Base-by-base conservation (phyloP, 345 rosid species). In the Camelina sativa region DNA sequence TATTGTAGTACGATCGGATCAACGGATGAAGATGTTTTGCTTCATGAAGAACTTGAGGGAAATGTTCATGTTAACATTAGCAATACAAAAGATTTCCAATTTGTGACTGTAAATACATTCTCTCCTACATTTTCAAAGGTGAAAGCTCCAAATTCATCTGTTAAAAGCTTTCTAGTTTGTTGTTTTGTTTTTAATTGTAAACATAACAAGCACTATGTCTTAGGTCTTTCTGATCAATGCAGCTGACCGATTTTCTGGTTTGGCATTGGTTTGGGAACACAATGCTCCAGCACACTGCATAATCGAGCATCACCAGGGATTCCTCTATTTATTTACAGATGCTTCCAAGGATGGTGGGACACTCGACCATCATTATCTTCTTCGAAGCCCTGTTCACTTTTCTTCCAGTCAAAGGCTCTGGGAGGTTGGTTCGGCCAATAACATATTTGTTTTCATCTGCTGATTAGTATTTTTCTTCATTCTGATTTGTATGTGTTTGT, bases 171-270 rank as follows among this genome's bases (percentile, higher is more conserved):
- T 28, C 0, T 0, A 7, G 44, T 19, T 40, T 19, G 0, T 30
- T 30, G 7, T 41, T 22, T 47, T 19, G 44, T 4, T 8, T 12
- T 34, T 28, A 28, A 16, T 62, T 77, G 72, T 72, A 60, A 52
- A 32, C 35, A 54, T 78, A 66, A 78, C 73, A 59, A 72, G 63
- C 37, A 79, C 76, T 78, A 79, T 87, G 73, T 81, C 84, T 85
- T 85, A 95, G 99, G 97, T 95, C 79, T 89, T 89, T 86, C 87
- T 95, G 78, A 87, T 90, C 76, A 87, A 88, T 87, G 92, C 98
- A 85, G 97, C 96, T 72, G 86, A 92, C 72, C 99, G 96, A 10
- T 80, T 85, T 69, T 85, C 96, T 65, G 90, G 92, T 75, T 77
- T 88, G 90, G 83, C 70, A 62, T 85, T 86, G 80, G 82, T 84